Evolutionary conservation across 176 grass and related monocot genomes (phyloP).

Genomic region (Metroxylon sagu): DNA sequence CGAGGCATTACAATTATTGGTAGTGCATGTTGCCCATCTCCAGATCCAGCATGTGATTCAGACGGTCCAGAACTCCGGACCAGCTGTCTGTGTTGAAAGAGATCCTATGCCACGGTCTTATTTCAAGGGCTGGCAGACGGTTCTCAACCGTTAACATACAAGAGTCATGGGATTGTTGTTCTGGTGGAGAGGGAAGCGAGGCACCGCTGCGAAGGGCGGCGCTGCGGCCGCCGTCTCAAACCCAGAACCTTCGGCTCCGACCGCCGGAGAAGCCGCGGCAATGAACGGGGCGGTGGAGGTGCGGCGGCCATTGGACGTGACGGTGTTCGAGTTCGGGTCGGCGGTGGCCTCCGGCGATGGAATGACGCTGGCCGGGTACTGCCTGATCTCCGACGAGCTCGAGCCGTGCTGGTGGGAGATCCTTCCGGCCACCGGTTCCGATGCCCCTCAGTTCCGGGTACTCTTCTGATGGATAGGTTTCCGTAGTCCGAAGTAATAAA

Average conservation of each 20-base stretch:
- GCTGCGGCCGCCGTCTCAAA: neutral
- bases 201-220: conserved; percentile 1
- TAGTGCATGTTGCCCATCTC: no score
- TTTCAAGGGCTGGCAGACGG: no score
- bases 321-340: conserved; percentile 94
- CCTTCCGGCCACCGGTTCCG: conserved; percentile 33
- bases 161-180: conserved; percentile 60
- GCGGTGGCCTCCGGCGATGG: conserved; percentile 46
- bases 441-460: conserved; percentile 90
- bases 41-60: no score
- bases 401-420: conserved; percentile 94
- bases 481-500: no score
- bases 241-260: neutral
- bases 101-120: no score
- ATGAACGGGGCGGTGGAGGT: conserved; percentile 73
- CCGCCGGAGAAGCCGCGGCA: conserved; percentile 16
- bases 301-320: conserved; percentile 53
- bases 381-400: conserved; percentile 71
- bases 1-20: no score
- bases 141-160: no score
- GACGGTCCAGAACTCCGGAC: no score
- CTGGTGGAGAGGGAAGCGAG: conserved; percentile 46
- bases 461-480: conserved; percentile 34
- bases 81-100: no score
- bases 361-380: conserved; percentile 67